A percentile compares a stretch with the other conserved stretches of the same genome.
Conservation (phyloP, 1,284 basidiomycete species). For the Rhodotorula sp. region DNA sequence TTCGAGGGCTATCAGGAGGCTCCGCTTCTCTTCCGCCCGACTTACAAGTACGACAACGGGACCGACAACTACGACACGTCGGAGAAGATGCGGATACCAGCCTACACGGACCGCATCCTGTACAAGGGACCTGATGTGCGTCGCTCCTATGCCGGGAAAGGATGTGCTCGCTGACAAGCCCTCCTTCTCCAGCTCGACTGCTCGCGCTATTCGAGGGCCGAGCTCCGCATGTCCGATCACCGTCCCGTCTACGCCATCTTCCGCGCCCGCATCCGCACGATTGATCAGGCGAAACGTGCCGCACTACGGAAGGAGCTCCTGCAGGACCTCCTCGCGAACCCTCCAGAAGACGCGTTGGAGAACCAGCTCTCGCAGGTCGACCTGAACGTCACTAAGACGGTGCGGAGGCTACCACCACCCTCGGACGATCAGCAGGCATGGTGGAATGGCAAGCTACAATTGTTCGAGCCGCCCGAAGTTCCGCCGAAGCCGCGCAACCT, state of each 20-base stretch:
- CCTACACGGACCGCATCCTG: conserved; percentile 96
- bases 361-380: conserved; percentile 38
- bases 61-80: conserved; percentile 87
- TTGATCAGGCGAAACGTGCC: conserved; percentile 73
- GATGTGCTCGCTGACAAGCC: conserved; percentile 1
- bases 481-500: neutral
- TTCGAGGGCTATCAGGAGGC: conserved; percentile 88
- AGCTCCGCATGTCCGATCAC: conserved; percentile 87
- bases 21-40: conserved; percentile 80
- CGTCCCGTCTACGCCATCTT: conserved; percentile 89
- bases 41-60: conserved; percentile 57
- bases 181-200: conserved; percentile 44
- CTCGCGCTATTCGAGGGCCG: conserved; percentile 60
- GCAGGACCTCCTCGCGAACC: conserved; percentile 49
- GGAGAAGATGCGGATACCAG: conserved; percentile 93
- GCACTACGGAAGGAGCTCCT: conserved; percentile 63
- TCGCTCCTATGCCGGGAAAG: neutral
- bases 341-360: conserved; percentile 38
- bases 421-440: conserved; percentile 70
- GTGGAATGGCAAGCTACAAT: conserved; percentile 60
- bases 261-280: conserved; percentile 68
- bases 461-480: conserved; percentile 9
- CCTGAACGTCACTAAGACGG: conserved; percentile 42
- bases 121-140: conserved; percentile 72
- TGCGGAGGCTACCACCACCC: conserved; percentile 65